These are phyloP conservation scores for Lachnellula subtilissima DNA, from an alignment of 2,329 filamentous ascomycete genomes.

Conservation along the genomic window DNA sequence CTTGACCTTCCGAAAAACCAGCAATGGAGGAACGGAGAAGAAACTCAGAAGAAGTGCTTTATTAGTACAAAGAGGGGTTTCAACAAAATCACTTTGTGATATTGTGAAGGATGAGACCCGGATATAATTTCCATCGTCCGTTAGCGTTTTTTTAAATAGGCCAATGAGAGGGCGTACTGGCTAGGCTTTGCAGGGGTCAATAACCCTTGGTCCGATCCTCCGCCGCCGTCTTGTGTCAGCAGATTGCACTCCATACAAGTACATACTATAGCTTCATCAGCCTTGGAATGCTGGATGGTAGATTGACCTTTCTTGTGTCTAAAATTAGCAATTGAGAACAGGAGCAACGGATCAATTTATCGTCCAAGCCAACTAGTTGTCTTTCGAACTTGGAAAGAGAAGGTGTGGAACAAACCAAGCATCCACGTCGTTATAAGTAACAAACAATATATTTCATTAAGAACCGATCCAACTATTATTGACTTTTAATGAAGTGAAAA, in stretches of 20 bases:
- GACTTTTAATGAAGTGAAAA: too few relatives aligned
- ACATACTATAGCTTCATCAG: neutral
- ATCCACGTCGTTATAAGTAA: too few relatives aligned
- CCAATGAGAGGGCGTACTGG: neutral
- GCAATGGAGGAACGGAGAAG: neutral
- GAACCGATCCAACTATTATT: too few relatives aligned
- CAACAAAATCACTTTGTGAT: neutral
- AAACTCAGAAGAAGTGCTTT: neutral
- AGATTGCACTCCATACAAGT: neutral
- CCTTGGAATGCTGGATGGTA: neutral
- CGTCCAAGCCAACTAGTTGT: too few relatives aligned
- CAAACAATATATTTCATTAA: too few relatives aligned
- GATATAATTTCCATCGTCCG: neutral
- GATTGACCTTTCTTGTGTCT: too few relatives aligned
- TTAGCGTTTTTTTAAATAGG: neutral
- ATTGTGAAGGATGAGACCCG: neutral
- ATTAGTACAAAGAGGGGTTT: neutral
- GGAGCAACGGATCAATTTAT: too few relatives aligned
- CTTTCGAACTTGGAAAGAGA: too few relatives aligned
- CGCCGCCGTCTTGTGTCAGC: neutral
- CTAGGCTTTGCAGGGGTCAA: neutral
- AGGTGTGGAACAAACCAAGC: too few relatives aligned
- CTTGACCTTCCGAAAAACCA: neutral
- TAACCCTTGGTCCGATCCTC: neutral
- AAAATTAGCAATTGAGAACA: too few relatives aligned